phyloP scores from a whole-genome alignment of 305 asterid genomes.

The Striga hermonthica region DNA sequence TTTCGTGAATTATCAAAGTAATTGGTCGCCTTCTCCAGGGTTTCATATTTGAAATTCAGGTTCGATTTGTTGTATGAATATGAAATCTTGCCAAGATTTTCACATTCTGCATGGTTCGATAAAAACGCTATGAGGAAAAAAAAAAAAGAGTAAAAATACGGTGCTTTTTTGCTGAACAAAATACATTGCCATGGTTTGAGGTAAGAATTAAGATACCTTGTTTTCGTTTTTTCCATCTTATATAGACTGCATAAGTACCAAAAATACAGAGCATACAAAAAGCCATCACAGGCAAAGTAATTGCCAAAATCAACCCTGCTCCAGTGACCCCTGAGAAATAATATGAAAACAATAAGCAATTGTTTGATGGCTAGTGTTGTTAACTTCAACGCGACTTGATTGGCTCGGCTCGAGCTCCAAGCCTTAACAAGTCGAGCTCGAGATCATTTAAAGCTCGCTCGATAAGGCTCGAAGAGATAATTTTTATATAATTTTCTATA shows the following conservation, averaged over 20 bases:
- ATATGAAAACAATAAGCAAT: slow-evolving; percentile 21
- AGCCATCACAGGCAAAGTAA: slow-evolving; percentile 53
- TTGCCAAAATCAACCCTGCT: slow-evolving; percentile 52
- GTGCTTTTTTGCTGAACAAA: no score
- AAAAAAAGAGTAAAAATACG: no score
- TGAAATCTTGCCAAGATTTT: slow-evolving; percentile 65
- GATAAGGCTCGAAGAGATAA: no score
- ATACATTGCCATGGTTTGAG: background rate
- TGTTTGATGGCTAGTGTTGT: background rate
- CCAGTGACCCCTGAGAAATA: slow-evolving; percentile 42
- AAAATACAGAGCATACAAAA: slow-evolving; percentile 61
- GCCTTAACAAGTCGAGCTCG: no score
- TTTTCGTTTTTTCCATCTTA: slow-evolving; percentile 44
- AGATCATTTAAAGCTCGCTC: no score
- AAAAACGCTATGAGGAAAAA: no score
- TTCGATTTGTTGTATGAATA: slow-evolving; percentile 62
- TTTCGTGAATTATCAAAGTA: slow-evolving; percentile 58
- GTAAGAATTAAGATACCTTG: slow-evolving; percentile 41
- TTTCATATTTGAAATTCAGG: slow-evolving; percentile 75
- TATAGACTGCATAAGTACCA: slow-evolving; percentile 42
- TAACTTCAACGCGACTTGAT: no score
- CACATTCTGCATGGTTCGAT: slow-evolving; percentile 43
- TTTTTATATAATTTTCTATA: no score
- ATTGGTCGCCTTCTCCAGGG: slow-evolving; percentile 78
- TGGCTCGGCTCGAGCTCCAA: no score